These are phyloP conservation scores for Fusarium sp. DNA, from an alignment of 2,329 filamentous ascomycete species.

Conservation along the genomic window DNA sequence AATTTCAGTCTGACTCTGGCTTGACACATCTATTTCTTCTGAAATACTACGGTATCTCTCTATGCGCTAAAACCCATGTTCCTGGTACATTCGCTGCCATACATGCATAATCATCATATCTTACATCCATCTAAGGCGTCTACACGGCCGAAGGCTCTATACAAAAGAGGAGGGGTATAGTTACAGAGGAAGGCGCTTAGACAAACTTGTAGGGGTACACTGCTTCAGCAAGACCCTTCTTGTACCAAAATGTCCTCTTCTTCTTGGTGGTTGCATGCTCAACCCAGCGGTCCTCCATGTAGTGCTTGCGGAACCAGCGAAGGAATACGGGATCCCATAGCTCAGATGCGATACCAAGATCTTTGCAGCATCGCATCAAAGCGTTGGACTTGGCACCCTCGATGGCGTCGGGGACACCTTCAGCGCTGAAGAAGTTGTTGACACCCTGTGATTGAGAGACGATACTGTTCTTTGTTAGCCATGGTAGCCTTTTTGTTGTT, in stretches of 20 bases:
- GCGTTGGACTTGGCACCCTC: conserved; percentile 99
- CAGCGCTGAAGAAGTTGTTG: conserved; percentile 90
- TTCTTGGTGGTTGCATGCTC: conserved; percentile 91
- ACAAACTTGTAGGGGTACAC: conserved; percentile 69
- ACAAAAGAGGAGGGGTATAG: conserved; percentile 4
- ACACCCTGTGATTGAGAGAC: conserved; percentile 94
- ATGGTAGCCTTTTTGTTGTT: neutral
- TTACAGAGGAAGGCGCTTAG: conserved; percentile 9
- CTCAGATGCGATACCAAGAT: conserved; percentile 93
- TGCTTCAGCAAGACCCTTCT: conserved; percentile 81
- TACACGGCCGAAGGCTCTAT: conserved; percentile 8
- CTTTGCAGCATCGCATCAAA: conserved; percentile 98
- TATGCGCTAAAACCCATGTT: conserved; percentile 27
- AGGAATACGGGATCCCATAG: conserved; percentile 97
- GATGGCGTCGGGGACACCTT: conserved; percentile 91
- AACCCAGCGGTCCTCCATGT: conserved; percentile 86
- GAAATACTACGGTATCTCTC: conserved; percentile 18
- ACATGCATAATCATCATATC: conserved; percentile 27
- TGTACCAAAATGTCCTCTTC: conserved; percentile 87
- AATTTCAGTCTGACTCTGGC: neutral
- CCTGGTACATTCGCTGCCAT: conserved; percentile 13
- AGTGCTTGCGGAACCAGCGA: conserved; percentile 80
- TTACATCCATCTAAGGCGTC: conserved; percentile 21
- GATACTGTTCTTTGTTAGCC: conserved; percentile 68
- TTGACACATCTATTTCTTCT: conserved; percentile 14